Percentiles rank a stretch among this genome's conserved stretches.
Conservation (phyloP, 164 flowering plant genomes). For the Magnolia officinalis region DNA sequence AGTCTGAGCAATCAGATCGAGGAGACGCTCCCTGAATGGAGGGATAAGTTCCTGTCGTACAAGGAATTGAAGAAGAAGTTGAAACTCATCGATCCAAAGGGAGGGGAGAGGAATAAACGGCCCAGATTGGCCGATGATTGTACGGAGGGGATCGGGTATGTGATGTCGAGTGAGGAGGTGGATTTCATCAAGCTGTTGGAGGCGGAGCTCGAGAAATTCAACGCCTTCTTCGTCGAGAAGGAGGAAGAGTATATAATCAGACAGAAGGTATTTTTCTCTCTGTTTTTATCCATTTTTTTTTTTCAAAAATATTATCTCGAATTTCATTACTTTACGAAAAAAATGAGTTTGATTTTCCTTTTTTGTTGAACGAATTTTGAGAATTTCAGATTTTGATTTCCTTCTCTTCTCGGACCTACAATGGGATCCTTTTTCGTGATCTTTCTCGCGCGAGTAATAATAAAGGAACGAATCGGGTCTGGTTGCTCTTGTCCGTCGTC, state of each 20-base stretch:
- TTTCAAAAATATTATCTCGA: background rate
- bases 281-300: background rate
- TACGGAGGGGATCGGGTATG: conserved; percentile 13
- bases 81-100: conserved; percentile 49
- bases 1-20: conserved; percentile 83
- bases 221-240: conserved; percentile 76
- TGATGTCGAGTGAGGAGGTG: conserved; percentile 54
- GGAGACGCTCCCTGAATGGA: conserved; percentile 92
- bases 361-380: too few relatives aligned
- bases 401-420: too few relatives aligned
- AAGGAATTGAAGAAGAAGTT: conserved; percentile 79
- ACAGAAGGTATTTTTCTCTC: conserved; percentile 49
- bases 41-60: conserved; percentile 85
- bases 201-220: conserved; percentile 84
- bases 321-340: background rate
- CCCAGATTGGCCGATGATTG: conserved; percentile 25
- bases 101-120: conserved; percentile 32
- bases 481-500: too few relatives aligned
- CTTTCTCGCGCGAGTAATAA: too few relatives aligned
- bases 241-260: conserved; percentile 89
- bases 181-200: conserved; percentile 68
- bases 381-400: background rate
- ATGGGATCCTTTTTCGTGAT: too few relatives aligned
- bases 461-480: too few relatives aligned
- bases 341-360: too few relatives aligned